Conservation (phyloP, 2,329 filamentous ascomycete species). For the Arthrobotrys musiformis region DNA sequence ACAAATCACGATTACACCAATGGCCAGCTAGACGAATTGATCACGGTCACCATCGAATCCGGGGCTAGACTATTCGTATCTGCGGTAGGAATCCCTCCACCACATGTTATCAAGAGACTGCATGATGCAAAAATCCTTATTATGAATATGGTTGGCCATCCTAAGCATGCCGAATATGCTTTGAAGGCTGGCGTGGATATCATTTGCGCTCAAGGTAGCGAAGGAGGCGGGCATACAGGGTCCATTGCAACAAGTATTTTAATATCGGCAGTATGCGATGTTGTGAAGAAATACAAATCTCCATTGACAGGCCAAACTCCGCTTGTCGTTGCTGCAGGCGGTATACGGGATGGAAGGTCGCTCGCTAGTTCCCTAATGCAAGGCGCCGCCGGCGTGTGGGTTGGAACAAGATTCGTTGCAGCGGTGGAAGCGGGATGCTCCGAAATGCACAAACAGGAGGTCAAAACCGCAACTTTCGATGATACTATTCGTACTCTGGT, state of each 20-base stretch:
- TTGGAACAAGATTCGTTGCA: slow-evolving; percentile 91
- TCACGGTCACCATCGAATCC: slow-evolving; percentile 84
- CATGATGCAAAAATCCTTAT: slow-evolving; percentile 83
- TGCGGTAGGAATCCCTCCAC: slow-evolving; percentile 87
- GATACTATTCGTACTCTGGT: slow-evolving; percentile 87
- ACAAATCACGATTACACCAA: slow-evolving; percentile 97
- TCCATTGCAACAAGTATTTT: slow-evolving; percentile 77
- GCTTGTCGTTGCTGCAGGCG: slow-evolving; percentile 88
- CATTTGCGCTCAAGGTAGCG: slow-evolving; percentile 89
- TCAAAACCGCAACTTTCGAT: slow-evolving; percentile 80
- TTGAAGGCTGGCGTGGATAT: slow-evolving; percentile 88
- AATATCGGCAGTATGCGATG: slow-evolving; percentile 86
- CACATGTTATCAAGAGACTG: slow-evolving; percentile 76
- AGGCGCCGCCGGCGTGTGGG: slow-evolving; percentile 89
- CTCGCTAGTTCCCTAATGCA: slow-evolving; percentile 86
- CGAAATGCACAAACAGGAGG: slow-evolving; percentile 82
- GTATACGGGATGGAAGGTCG: slow-evolving; percentile 82
- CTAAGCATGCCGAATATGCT: slow-evolving; percentile 89
- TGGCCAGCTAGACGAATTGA: slow-evolving; percentile 85
- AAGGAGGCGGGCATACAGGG: slow-evolving; percentile 87
- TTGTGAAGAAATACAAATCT: slow-evolving; percentile 77
- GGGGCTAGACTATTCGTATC: slow-evolving; percentile 87
- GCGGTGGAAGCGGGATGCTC: slow-evolving; percentile 82
- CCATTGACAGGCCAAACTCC: slow-evolving; percentile 76
- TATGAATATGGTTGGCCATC: slow-evolving; percentile 98